Evolutionary conservation across 2,329 filamentous ascomycete species (phyloP).

Genomic region (Grosmannia huntii): DNA sequence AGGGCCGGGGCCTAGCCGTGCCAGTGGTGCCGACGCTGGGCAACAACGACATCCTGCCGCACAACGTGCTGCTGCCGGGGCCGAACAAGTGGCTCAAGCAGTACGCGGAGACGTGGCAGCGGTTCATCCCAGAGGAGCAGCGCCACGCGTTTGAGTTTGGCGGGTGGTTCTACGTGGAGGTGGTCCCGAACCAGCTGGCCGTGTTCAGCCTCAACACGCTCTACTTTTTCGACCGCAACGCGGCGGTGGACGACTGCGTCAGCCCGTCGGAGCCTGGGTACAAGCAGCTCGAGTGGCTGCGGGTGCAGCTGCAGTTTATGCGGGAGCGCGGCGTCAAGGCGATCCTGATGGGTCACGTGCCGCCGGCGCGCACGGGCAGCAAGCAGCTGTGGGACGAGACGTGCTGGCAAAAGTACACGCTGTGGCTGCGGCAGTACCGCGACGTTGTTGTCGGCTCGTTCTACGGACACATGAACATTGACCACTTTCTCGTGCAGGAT

Average conservation of each 20-base stretch:
- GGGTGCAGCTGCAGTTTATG: conserved; percentile 73
- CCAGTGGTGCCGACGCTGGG: conserved; percentile 85
- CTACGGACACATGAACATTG: conserved; percentile 97
- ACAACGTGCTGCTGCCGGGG: conserved; percentile 80
- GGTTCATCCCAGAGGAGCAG: conserved; percentile 86
- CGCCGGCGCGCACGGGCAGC: conserved; percentile 70
- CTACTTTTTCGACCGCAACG: conserved; percentile 91
- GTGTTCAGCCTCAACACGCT: conserved; percentile 94
- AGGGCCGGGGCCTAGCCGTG: conserved; percentile 48
- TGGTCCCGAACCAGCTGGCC: conserved; percentile 71
- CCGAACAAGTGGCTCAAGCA: conserved; percentile 76
- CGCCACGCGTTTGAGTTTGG: conserved; percentile 82
- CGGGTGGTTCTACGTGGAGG: conserved; percentile 90
- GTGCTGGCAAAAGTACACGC: conserved; percentile 94
- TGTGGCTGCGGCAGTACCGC: conserved; percentile 83
- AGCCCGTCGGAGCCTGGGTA: conserved; percentile 72
- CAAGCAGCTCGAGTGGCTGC: conserved; percentile 92
- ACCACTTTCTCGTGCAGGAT: conserved; percentile 91
- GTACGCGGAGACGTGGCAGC: conserved; percentile 67
- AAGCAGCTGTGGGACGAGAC: conserved; percentile 92
- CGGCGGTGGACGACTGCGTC: conserved; percentile 82
- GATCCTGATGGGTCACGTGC: conserved; percentile 87
- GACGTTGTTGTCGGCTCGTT: conserved; percentile 71
- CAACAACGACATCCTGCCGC: conserved; percentile 95
- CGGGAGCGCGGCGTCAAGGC: conserved; percentile 82